A percentile compares a stretch with the other conserved stretches of the same genome.
These are phyloP conservation scores for Amniculicola lignicola DNA, from an alignment of 495 filamentous ascomycete species.

Conservation along the genomic window DNA sequence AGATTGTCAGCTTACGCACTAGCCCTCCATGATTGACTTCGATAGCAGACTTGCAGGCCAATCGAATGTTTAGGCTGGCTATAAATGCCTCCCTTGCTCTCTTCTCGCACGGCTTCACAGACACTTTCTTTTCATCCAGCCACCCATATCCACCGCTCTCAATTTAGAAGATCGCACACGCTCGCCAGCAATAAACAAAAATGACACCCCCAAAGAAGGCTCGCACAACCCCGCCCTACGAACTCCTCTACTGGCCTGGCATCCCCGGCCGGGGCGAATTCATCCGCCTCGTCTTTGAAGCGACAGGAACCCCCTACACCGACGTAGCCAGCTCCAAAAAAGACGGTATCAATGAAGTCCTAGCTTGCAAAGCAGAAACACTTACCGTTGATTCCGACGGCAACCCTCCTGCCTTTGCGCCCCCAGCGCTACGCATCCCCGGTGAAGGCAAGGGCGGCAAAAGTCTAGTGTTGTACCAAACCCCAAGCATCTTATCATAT, in stretches of 20 bases:
- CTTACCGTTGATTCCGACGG: conserved; percentile 33
- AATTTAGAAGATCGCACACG: too few species aligned
- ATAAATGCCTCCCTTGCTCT: too few species aligned
- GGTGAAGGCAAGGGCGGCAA: conserved; percentile 42
- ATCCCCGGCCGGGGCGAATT: conserved; percentile 65
- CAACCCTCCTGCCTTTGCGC: conserved; percentile 61
- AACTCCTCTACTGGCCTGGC: conserved; percentile 62
- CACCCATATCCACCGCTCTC: too few species aligned
- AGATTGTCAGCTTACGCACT: too few species aligned
- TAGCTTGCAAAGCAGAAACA: conserved; percentile 31
- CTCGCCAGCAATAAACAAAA: too few species aligned
- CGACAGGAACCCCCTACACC: conserved; percentile 55
- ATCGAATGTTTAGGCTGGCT: too few species aligned
- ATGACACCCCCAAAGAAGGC: conserved; percentile 24
- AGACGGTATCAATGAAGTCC: conserved; percentile 36
- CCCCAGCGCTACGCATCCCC: conserved; percentile 58
- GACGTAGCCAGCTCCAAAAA: conserved; percentile 49
- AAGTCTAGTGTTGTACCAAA: conserved; percentile 57
- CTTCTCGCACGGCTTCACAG: too few species aligned
- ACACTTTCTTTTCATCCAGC: background rate
- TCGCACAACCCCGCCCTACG: conserved; percentile 39
- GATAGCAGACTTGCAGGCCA: too few species aligned
- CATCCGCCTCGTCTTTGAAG: conserved; percentile 64
- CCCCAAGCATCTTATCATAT: conserved; percentile 62
- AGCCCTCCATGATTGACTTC: too few species aligned